A percentile compares a stretch with the other conserved stretches of the same genome.
These are phyloP conservation scores for Linum trigynum DNA, from an alignment of 345 rosid genomes.

Conservation along the genomic window DNA sequence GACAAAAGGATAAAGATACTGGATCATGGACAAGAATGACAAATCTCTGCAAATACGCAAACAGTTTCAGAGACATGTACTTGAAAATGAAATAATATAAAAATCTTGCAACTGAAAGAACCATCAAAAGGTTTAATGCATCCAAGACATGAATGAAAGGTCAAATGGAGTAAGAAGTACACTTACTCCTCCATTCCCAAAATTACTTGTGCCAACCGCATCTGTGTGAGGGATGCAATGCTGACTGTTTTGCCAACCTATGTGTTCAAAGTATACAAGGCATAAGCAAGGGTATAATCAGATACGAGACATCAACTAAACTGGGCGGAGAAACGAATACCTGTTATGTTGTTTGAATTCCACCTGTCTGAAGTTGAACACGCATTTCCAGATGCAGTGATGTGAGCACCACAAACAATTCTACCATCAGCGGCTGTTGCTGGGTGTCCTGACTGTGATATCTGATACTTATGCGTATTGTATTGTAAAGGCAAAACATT, in stretches of 20 bases:
- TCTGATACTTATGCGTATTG: constrained; percentile 79
- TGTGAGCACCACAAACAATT: constrained; percentile 19
- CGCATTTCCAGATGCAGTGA: constrained; percentile 17
- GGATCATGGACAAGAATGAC: neutral
- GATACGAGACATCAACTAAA: neutral
- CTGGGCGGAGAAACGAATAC: constrained; percentile 15
- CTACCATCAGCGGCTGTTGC: constrained; percentile 32
- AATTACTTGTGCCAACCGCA: constrained; percentile 11
- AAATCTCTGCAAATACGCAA: neutral
- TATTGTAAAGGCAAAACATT: constrained; percentile 88
- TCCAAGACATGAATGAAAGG: too few species aligned
- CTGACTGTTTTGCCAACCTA: constrained; percentile 28
- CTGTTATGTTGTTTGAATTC: constrained; percentile 25
- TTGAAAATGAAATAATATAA: neutral
- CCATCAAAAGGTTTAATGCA: too few species aligned
- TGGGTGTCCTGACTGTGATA: constrained; percentile 37
- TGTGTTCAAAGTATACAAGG: constrained; percentile 12
- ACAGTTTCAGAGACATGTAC: neutral
- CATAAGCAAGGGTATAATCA: constrained; percentile 9
- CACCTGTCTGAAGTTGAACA: constrained; percentile 13
- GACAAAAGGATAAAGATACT: neutral
- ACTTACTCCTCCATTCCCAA: constrained; percentile 30
- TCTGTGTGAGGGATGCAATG: constrained; percentile 16
- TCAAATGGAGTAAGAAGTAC: neutral
- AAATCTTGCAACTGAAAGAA: neutral